Evolutionary conservation across 768 basidiomycete species (phyloP), one percentile per base, ranked within the genome.

Genomic region (Grammothele lineata): DNA sequence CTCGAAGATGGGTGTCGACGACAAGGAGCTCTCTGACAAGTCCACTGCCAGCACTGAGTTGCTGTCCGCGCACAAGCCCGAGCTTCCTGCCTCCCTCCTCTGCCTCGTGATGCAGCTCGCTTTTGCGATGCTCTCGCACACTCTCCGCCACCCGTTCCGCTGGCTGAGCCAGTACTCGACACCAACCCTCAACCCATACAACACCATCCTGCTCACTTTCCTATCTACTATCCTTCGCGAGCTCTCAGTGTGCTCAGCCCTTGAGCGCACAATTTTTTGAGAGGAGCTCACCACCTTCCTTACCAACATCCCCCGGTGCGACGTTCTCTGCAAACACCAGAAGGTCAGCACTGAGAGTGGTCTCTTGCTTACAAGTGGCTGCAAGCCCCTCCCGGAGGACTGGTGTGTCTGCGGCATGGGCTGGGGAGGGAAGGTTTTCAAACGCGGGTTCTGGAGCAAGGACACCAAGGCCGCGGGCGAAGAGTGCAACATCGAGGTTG

Each of bases 381-480:
- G 80, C 50, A 68, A 77, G 18, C 83, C 83, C 0, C 69, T 98
- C 2, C 77, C 87, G 0, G 96, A 99, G 65, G 96, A 98, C 58
- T 97, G 94, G 92, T 89, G 87, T 57, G 62, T 97, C 55, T n/a
- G n/a, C n/a, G n/a, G n/a, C n/a, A n/a, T n/a, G n/a, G n/a, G n/a
- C n/a, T n/a, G n/a, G n/a, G n/a, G 90, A 6, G 75, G 90, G 48
- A 80, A 81, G 50, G 83, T 97, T 14, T 97, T 87, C 62, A 92
- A 95, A 63, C 81, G 90, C 34, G 95, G 94, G 0, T 98, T 85
- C 64, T 99, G 96, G 96, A 89, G 86, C 61, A 71, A 72, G 40
- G 48, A 45, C 21, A 49, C 71, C 2, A 55, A 45, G 32, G 47
- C 55, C n/a, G 46, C n/a, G n/a, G n/a, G n/a, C n/a, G n/a, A n/a